Percentiles rank a stretch among this genome's conserved stretches.
phyloP scores from a whole-genome alignment of 2,329 filamentous ascomycete species.

The Lasiodiplodia theobromae region DNA sequence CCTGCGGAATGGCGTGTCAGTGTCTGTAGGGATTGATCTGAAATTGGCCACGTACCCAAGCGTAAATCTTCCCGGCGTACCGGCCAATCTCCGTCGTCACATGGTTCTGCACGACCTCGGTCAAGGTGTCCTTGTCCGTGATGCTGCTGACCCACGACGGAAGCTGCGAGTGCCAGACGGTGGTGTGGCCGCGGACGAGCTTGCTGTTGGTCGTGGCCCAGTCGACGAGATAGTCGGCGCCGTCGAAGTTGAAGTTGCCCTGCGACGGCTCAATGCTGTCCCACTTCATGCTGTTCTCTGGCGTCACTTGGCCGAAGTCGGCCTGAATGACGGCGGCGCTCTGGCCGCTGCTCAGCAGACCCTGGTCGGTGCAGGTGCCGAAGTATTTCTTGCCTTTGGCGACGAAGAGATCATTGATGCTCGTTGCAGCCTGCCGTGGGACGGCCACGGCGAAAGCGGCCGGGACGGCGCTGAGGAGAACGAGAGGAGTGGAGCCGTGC shows the following conservation, averaged over 20 bases:
- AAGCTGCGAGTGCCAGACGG: constrained; percentile 66
- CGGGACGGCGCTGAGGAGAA: neutral
- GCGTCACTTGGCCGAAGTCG: constrained; percentile 70
- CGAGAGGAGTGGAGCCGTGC: neutral
- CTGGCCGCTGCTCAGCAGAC: constrained; percentile 56
- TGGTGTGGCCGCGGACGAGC: constrained; percentile 69
- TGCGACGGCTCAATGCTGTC: constrained; percentile 60
- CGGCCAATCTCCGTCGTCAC: constrained; percentile 63
- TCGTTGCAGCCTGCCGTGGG: constrained; percentile 42
- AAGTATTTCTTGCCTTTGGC: constrained; percentile 71
- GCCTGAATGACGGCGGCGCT: constrained; percentile 64
- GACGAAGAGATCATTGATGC: constrained; percentile 62
- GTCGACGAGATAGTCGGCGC: constrained; percentile 67
- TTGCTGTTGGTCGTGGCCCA: constrained; percentile 65
- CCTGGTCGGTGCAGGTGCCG: constrained; percentile 65
- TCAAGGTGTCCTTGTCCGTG: constrained; percentile 60
- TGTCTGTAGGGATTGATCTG: neutral
- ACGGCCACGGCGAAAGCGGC: constrained; percentile 22
- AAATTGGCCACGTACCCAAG: constrained; percentile 52
- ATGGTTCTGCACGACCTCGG: constrained; percentile 65
- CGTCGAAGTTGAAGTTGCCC: constrained; percentile 62
- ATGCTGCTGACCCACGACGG: constrained; percentile 66
- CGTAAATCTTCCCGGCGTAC: constrained; percentile 69
- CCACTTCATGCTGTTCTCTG: constrained; percentile 76
- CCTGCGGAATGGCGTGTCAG: constrained; percentile 37